Evolutionary conservation across 495 filamentous ascomycete species (phyloP), one percentile per base, ranked within the genome.

Genomic region (Penicillium paradoxum): DNA sequence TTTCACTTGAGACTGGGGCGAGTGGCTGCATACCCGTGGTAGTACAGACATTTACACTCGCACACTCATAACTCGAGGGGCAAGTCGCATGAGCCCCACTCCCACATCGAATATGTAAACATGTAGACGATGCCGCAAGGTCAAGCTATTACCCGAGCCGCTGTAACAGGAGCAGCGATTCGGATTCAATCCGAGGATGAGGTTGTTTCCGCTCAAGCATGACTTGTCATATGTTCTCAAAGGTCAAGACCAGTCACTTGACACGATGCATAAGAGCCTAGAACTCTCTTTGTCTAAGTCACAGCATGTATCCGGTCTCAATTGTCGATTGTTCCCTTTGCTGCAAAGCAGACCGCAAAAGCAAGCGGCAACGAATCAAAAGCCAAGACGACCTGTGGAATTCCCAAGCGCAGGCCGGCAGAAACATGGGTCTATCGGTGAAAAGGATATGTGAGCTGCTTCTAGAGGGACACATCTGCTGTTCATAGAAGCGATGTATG

Each of bases 221-320:
- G 46, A 49, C 32, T 18, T 37, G 32, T 48, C 45, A 48, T 38
- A 48, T 29, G 46, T 38, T 39, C 24, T 49, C 22, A 22, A 49
- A 49, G 21, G 33, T 18, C 46, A 25, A 38, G 14, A 49, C 6
- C 21, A 38, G 46, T 38, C 33, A 49, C 22, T 39, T 49, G 46
- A 39, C 34, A 25, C n/a, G 36, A 38, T 49, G 34, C 34, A 49
- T 49, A 24, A 18, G 22, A 36, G 21, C 36, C 24, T 2, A 21
- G 24, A 11, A 27, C 22, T 4, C 3, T 3, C 24, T 18, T 10
- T n/a, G n/a, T 22, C 19, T 15, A 48, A 11, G n/a, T 25, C 19
- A 24, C 13, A 33, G n/a, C 22, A 48, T 15, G 19, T 22, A 33
- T 14, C 25, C 9, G 4, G 24, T 6, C 10, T 14, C 40, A 3